A percentile compares a stretch with the other conserved stretches of the same genome.
Evolutionary conservation across 495 filamentous ascomycete genomes (phyloP).

Genomic region (Pyronema domesticum): DNA sequence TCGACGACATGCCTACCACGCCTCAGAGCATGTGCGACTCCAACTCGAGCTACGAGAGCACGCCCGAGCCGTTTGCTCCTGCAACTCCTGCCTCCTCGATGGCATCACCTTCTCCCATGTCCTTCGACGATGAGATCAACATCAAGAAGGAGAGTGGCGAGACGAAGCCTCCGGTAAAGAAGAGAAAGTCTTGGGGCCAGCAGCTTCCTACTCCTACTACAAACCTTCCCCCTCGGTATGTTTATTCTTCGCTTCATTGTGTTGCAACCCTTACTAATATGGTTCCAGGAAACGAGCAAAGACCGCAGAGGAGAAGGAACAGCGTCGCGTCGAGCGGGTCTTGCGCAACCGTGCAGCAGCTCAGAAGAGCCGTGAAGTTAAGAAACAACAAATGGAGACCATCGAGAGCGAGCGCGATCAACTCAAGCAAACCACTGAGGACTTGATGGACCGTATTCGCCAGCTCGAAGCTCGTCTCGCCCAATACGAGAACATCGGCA

Average conservation of each 20-base stretch:
- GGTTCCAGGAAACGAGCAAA: constrained; percentile 74
- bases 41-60: too few species aligned
- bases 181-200: constrained; percentile 98
- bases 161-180: constrained; percentile 69
- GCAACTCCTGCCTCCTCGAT: too few species aligned
- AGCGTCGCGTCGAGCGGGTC: constrained; percentile 90
- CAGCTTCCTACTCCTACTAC: constrained; percentile 93
- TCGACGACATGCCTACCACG: too few species aligned
- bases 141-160: constrained; percentile 29
- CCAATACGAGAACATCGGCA: neutral
- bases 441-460: constrained; percentile 24
- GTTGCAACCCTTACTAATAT: constrained; percentile 8
- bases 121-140: constrained; percentile 13
- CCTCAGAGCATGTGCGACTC: too few species aligned
- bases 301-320: constrained; percentile 97
- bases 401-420: constrained; percentile 56
- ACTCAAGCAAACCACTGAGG: constrained; percentile 50
- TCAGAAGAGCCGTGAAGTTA: constrained; percentile 88
- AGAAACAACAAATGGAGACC: constrained; percentile 81
- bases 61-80: too few species aligned
- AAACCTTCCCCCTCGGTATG: constrained; percentile 82
- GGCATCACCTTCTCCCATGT: too few species aligned
- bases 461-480: neutral
- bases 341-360: constrained; percentile 89
- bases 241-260: constrained; percentile 3